Evolutionary conservation across 495 filamentous ascomycete species (phyloP), one percentile per base, ranked within the genome.

Genomic region (Xylaria curta): DNA sequence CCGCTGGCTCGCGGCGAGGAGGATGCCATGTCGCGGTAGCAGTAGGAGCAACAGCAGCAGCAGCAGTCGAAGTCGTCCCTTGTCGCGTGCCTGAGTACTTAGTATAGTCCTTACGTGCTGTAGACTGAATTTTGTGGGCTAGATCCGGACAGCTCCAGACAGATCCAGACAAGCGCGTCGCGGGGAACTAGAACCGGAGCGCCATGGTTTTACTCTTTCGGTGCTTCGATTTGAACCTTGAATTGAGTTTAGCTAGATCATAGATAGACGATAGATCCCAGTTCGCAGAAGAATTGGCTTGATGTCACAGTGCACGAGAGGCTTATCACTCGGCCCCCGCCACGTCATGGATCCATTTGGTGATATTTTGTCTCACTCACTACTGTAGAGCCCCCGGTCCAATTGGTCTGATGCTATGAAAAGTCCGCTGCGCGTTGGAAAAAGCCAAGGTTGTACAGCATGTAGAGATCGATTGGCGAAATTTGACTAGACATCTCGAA

Each of bases 1-100:
- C 71, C 72, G 58, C 79, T 81, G 68, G 70, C 71, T 66, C 71
- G 72, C 36, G 75, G 73, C 42, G 75, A 77, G n/a, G 75, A 62
- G n/a, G 75, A 77, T 19, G 75, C 75, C 77, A 79, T 79, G 44
- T 49, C 59, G 64, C 49, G 40, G 33, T 42, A 40, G 59, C 56
- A n/a, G n/a, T n/a, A n/a, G n/a, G n/a, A n/a, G n/a, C n/a, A n/a
- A n/a, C n/a, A n/a, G n/a, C n/a, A 63, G 54, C 38, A n/a, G 24
- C 26, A 56, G 54, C 31, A n/a, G 26, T 33, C 21, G 21, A 44
- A 54, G 54, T 36, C 17, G 26, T 26, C 31, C n/a, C n/a, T 6
- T 38, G 60, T 44, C 19, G 49, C 65, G 65, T 53, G 21, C 17
- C 26, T 7, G 5, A 44, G 33, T 13, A n/a, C 42, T 33, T 21